Evolutionary conservation across 148 eudicot species (phyloP).

Genomic region (Heliosperma pusillum): DNA sequence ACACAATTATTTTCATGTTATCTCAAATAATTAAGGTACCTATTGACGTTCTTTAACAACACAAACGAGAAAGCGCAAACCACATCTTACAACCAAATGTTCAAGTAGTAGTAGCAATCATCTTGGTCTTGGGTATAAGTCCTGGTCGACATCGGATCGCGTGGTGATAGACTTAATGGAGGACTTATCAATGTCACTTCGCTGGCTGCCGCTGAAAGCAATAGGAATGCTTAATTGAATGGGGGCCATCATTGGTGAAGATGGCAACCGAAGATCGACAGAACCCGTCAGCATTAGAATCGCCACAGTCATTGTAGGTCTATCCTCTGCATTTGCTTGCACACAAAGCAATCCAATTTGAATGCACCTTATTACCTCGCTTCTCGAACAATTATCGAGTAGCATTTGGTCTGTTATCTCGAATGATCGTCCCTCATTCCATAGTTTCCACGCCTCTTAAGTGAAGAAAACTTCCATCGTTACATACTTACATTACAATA

Average conservation of each 20-base stretch:
- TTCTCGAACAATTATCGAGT: conserved; percentile 1
- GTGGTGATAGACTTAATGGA: neutral
- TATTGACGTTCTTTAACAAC: no score
- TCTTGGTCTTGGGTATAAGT: conserved; percentile 7
- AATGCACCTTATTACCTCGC: conserved; percentile 34
- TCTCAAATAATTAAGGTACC: no score
- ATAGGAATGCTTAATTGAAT: neutral
- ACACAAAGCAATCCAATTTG: conserved; percentile 43
- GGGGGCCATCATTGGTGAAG: conserved; percentile 4
- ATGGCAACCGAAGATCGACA: conserved; percentile 11
- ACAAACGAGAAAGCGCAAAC: no score
- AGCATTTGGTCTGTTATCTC: conserved; percentile 16
- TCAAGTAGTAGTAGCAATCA: neutral
- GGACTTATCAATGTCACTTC: neutral
- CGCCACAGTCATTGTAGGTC: conserved; percentile 31
- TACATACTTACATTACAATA: no score
- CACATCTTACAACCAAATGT: no score
- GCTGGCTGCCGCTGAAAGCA: neutral
- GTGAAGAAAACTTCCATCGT: no score
- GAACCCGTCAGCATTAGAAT: conserved; percentile 18
- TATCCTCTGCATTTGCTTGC: conserved; percentile 24
- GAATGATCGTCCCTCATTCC: conserved; percentile 9
- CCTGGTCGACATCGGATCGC: neutral
- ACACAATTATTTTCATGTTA: no score
- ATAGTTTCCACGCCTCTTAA: conserved; percentile 22